Percentiles rank a stretch among this genome's conserved stretches.
Conservation (phyloP, 345 rosid species). For the Aegle marmelos region DNA sequence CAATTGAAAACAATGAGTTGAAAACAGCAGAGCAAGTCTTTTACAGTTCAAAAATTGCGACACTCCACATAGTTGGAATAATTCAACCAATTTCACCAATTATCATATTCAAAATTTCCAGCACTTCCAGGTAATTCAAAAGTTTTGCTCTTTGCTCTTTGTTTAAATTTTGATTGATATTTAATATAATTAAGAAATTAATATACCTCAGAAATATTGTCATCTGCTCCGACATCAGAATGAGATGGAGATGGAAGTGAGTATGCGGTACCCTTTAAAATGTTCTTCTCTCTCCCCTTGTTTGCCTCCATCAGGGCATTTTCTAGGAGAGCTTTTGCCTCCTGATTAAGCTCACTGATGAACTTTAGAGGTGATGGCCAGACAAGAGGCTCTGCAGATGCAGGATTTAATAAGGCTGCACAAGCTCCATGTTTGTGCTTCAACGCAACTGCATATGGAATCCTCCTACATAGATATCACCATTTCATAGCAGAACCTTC, state of each 20-base stretch:
- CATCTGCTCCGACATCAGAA: slow-evolving; percentile 65
- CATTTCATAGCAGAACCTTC: not conserved
- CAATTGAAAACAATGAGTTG: not conserved
- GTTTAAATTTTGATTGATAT: not conserved
- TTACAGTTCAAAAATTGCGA: not conserved
- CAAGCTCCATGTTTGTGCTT: slow-evolving; percentile 81
- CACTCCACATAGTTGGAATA: not conserved
- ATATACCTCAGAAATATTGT: slow-evolving; percentile 80
- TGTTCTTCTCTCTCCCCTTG: slow-evolving; percentile 78
- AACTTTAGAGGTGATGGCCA: slow-evolving; percentile 99
- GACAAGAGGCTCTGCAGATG: slow-evolving; percentile 93
- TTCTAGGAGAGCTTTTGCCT: slow-evolving; percentile 77
- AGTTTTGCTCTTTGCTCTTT: not conserved
- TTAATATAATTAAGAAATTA: not conserved
- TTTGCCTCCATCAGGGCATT: slow-evolving; percentile 86
- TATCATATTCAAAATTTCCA: not conserved
- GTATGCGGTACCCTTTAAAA: slow-evolving; percentile 63
- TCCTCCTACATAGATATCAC: slow-evolving; percentile 56
- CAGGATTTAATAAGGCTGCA: slow-evolving; percentile 84
- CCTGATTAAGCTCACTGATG: slow-evolving; percentile 86
- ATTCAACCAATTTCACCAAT: not conserved
- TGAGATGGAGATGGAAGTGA: slow-evolving; percentile 62
- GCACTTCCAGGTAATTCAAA: not conserved
- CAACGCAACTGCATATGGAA: slow-evolving; percentile 76
- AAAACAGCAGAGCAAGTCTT: not conserved